Conservation (phyloP, 2,329 filamentous ascomycete genomes). For the Colletotrichum chrysophilum region DNA sequence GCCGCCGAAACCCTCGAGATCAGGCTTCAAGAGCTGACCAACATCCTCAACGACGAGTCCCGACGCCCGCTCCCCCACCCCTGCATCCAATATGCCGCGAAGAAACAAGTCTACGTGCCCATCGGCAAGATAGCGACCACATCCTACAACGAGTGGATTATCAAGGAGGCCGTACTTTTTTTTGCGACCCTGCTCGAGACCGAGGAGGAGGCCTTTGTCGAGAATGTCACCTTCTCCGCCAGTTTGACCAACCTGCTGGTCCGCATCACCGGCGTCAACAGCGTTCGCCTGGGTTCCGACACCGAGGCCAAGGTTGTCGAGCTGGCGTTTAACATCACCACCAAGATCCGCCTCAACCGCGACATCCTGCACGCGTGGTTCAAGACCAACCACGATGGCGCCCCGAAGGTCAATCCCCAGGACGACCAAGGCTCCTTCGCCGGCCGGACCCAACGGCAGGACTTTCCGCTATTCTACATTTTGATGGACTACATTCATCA, state of each 20-base stretch:
- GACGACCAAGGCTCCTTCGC: conserved; percentile 81
- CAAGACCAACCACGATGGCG: conserved; percentile 56
- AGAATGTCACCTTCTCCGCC: conserved; percentile 83
- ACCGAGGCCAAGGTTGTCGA: conserved; percentile 91
- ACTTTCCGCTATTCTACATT: conserved; percentile 95
- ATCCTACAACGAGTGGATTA: conserved; percentile 83
- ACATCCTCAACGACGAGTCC: conserved; percentile 86
- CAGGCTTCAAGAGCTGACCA: conserved; percentile 67
- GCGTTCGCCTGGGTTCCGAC: conserved; percentile 75
- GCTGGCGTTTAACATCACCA: conserved; percentile 92
- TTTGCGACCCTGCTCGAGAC: conserved; percentile 94
- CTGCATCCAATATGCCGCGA: conserved; percentile 85
- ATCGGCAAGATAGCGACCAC: conserved; percentile 88
- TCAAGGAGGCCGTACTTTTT: conserved; percentile 82
- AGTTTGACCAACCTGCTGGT: conserved; percentile 87
- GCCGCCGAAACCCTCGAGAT: conserved; percentile 68
- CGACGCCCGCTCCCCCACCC: conserved; percentile 88
- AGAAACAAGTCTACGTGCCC: conserved; percentile 87
- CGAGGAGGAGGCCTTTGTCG: conserved; percentile 93
- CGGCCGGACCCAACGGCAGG: conserved; percentile 84
- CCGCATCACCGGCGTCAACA: conserved; percentile 76
- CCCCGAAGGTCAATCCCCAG: conserved; percentile 41
- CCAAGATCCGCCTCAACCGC: conserved; percentile 91
- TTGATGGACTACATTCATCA: conserved; percentile 97
- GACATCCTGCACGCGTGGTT: conserved; percentile 93